phyloP scores from a whole-genome alignment of 169 alveolate species.

The Blepharisma undulans region DNA sequence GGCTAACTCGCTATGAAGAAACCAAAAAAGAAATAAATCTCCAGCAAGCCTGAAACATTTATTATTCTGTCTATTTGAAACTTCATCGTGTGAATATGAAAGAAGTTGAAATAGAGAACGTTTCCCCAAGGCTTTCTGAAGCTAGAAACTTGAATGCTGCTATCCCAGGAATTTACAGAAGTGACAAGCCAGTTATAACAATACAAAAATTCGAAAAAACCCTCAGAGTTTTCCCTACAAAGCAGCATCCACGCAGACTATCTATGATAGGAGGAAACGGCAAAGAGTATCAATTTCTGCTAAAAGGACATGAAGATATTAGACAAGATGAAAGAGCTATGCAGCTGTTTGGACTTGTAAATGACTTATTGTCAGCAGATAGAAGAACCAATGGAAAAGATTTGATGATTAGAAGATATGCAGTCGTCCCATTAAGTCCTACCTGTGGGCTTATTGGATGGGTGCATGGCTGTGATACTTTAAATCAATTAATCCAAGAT shows the following conservation, averaged over 20 bases:
- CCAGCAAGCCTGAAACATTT: constrained; percentile 82
- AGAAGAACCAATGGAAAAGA: constrained; percentile 80
- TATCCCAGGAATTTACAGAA: constrained; percentile 85
- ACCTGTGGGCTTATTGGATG: constrained; percentile 93
- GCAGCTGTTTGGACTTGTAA: constrained; percentile 87
- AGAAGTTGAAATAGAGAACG: constrained; percentile 76
- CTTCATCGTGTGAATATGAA: constrained; percentile 63
- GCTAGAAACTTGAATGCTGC: constrained; percentile 81
- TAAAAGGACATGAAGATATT: constrained; percentile 93
- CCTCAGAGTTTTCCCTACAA: constrained; percentile 85
- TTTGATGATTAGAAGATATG: constrained; percentile 78
- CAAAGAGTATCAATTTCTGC: constrained; percentile 87
- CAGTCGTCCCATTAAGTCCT: constrained; percentile 90
- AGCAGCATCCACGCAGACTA: constrained; percentile 94
- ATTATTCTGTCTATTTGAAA: constrained; percentile 69
- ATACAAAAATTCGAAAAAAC: constrained; percentile 73
- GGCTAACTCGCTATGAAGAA: constrained; percentile 62
- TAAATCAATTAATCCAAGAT: constrained; percentile 82
- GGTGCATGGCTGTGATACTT: constrained; percentile 91
- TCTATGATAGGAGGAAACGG: constrained; percentile 90
- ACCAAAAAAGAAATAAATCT: constrained; percentile 72
- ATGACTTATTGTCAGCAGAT: constrained; percentile 76
- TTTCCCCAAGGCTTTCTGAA: constrained; percentile 81
- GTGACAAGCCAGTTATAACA: constrained; percentile 62
- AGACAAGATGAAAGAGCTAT: constrained; percentile 93